Base-by-base conservation (phyloP, 1,139 yeast genomes). In the Scheffersomyces illinoinensis region DNA sequence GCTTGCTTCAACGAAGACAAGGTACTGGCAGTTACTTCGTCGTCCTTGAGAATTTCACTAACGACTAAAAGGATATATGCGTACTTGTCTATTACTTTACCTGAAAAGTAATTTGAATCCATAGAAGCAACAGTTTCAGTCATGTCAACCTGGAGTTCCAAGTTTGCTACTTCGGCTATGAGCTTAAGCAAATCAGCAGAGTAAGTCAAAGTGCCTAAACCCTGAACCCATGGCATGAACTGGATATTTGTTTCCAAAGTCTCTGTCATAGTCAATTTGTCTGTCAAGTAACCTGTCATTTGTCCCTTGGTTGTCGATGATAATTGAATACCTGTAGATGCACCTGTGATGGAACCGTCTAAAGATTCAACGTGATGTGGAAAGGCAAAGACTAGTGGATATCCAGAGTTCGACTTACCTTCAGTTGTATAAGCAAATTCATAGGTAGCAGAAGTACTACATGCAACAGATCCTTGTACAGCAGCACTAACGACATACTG, bases 61-160 rank as follows among this genome's bases (percentile, higher is more conserved):
- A 87, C 84, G 10, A 88, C 90, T 61, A 88, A 81, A 56, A 89
- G 77, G 56, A 90, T 83, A 71, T 88, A 87, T 8, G 95, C 93
- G 69, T 85, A 90, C 74, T 89, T 90, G 73, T 89, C 95, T 54
- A 88, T 68, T n/a, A 84, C 81, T 72, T 90, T 90, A 54, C 95
- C 96, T 6, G 90, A 78, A 64, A 77, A 83, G 71, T 90, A 91
- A 63, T 84, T 88, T 17, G 85, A 81, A 57, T 85, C 81, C 68
- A 80, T 74, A 8, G 76, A 71, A 51, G 78, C 70, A 54, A 88
- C 82, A 55, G 88, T 81, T 24, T 74, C 70, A 6, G 76, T 71
- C 59, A 90, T 84, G 67, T 88, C 87, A 59, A 84, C 89, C 43
- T 82, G 70, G 56, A 87, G 76, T 69, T 89, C 96, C 14, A 71